A percentile compares a stretch with the other conserved stretches of the same genome.
These are phyloP conservation scores for Hanseniaspora mollemarum DNA, from an alignment of 805 yeast genomes.

Conservation along the genomic window DNA sequence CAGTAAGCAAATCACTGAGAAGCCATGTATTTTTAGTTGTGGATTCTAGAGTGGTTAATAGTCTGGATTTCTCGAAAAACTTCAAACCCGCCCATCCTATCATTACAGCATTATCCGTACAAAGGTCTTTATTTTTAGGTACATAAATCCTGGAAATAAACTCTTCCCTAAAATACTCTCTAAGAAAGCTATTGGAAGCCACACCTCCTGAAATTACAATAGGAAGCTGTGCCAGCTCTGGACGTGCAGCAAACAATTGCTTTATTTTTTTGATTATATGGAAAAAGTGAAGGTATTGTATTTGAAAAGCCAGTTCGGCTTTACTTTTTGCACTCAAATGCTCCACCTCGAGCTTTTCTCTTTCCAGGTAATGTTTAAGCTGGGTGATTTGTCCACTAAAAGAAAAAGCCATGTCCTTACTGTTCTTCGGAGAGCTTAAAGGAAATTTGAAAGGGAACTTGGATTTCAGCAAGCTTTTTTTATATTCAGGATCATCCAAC, in stretches of 20 bases:
- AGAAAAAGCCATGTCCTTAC: slow-evolving; percentile 38
- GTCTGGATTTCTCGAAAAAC: slow-evolving; percentile 41
- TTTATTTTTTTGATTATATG: slow-evolving; percentile 61
- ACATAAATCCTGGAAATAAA: slow-evolving; percentile 21
- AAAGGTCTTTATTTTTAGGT: slow-evolving; percentile 37
- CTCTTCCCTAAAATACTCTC: slow-evolving; percentile 37
- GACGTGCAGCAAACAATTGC: slow-evolving; percentile 34
- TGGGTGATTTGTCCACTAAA: slow-evolving; percentile 10
- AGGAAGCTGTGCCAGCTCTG: slow-evolving; percentile 27
- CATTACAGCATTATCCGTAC: slow-evolving; percentile 95
- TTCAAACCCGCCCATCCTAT: slow-evolving; percentile 97
- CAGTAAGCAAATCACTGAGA: slow-evolving; percentile 38
- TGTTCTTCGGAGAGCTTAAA: slow-evolving; percentile 30
- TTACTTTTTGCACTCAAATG: slow-evolving; percentile 18
- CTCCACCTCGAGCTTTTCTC: not conserved
- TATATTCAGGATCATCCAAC: slow-evolving; percentile 1
- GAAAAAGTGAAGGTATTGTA: slow-evolving; percentile 56
- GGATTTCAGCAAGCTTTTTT: slow-evolving; percentile 6
- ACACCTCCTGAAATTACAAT: slow-evolving; percentile 92
- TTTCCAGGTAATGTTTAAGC: not conserved
- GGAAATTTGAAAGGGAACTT: slow-evolving; percentile 40
- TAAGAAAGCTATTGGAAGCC: slow-evolving; percentile 55
- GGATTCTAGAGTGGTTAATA: slow-evolving; percentile 41
- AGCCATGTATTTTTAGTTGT: slow-evolving; percentile 82
- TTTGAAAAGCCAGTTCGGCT: slow-evolving; percentile 37